Evolutionary conservation across 2,329 filamentous ascomycete genomes (phyloP).

Genomic region (Hymenoscyphus repandus): DNA sequence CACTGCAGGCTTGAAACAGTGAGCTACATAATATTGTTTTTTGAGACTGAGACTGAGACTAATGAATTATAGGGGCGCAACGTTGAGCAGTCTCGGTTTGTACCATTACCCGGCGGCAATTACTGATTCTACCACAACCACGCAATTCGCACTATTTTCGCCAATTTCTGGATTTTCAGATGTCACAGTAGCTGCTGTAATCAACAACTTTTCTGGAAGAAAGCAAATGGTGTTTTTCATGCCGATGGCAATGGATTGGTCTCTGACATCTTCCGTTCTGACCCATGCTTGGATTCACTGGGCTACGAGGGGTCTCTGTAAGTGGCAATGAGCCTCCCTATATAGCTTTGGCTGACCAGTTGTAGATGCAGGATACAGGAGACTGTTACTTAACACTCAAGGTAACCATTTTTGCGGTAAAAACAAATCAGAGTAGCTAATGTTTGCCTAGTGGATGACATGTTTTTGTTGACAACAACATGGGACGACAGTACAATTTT

Average conservation of each 20-base stretch:
- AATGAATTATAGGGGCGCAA: conserved; percentile 31
- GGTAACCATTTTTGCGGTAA: neutral
- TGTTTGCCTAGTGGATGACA: conserved; percentile 45
- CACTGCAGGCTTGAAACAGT: conserved; percentile 43
- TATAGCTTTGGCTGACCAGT: neutral
- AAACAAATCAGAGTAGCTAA: neutral
- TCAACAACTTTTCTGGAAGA: conserved; percentile 51
- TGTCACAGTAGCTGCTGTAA: conserved; percentile 49
- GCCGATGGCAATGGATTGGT: conserved; percentile 39
- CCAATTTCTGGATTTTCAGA: conserved; percentile 35
- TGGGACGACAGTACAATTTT: conserved; percentile 39
- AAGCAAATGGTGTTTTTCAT: conserved; percentile 59
- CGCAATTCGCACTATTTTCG: conserved; percentile 48
- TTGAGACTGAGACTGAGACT: neutral
- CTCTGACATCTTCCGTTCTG: conserved; percentile 24
- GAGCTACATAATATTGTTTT: neutral
- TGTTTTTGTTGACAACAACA: conserved; percentile 46
- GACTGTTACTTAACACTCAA: conserved; percentile 18
- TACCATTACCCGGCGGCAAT: conserved; percentile 55
- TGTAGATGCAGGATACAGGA: conserved; percentile 15
- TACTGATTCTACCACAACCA: conserved; percentile 48
- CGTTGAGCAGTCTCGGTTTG: conserved; percentile 44
- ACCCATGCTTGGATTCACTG: conserved; percentile 21
- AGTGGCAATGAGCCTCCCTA: neutral
- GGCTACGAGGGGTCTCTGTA: conserved; percentile 19